Conservation (phyloP, 2,329 filamentous ascomycete species). For the Ceratocystis papillata region DNA sequence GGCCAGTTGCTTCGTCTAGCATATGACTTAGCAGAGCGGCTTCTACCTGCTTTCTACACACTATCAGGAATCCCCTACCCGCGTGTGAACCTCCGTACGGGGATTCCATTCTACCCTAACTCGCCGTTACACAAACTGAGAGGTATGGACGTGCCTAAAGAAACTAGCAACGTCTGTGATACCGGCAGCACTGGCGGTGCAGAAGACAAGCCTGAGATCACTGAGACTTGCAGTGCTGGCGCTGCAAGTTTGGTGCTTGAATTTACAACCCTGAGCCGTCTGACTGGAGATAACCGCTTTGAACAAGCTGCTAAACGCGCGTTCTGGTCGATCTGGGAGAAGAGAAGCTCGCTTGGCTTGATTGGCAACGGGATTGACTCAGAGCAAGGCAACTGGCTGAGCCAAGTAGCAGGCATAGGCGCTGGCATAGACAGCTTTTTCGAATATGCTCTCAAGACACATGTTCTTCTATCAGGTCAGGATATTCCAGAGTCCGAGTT, state of each 20-base stretch:
- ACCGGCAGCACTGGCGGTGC: not conserved
- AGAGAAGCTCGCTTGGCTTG: slow-evolving; percentile 72
- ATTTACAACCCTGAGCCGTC: slow-evolving; percentile 77
- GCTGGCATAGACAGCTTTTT: slow-evolving; percentile 98
- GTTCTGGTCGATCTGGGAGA: slow-evolving; percentile 94
- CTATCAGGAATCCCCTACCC: slow-evolving; percentile 88
- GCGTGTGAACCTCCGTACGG: slow-evolving; percentile 78
- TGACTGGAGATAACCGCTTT: slow-evolving; percentile 79
- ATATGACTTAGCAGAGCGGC: slow-evolving; percentile 67
- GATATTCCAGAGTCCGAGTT: slow-evolving; percentile 41
- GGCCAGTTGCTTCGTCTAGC: slow-evolving; percentile 86
- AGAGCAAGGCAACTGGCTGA: slow-evolving; percentile 81
- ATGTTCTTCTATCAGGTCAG: slow-evolving; percentile 76
- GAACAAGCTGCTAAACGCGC: slow-evolving; percentile 82
- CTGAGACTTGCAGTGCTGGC: slow-evolving; percentile 91
- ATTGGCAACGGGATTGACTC: slow-evolving; percentile 89
- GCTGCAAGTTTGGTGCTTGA: slow-evolving; percentile 93
- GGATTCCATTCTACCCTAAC: slow-evolving; percentile 85
- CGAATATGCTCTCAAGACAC: slow-evolving; percentile 91
- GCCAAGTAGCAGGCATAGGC: slow-evolving; percentile 82
- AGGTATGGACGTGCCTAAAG: slow-evolving; percentile 24
- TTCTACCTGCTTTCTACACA: slow-evolving; percentile 87
- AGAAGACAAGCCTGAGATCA: slow-evolving; percentile 50
- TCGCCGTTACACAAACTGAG: slow-evolving; percentile 59
- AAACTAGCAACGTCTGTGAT: not conserved